Evolutionary conservation across 192 early-diverging fungal genomes (phyloP).

Genomic region (Coemansia sp.): DNA sequence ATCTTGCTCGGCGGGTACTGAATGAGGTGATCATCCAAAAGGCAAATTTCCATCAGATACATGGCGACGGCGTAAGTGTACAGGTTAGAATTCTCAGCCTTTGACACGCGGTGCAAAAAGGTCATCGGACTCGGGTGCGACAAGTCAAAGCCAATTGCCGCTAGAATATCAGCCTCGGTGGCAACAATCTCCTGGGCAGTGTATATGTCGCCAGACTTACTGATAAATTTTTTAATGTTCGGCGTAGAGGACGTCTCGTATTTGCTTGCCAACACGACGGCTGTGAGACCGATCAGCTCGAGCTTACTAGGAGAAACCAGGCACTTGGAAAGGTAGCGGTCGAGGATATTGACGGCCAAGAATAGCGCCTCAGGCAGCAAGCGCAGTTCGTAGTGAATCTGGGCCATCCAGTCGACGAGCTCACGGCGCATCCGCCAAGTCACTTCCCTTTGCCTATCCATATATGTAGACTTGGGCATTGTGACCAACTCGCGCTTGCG

Average conservation of each 20-base stretch:
- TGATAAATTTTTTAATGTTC: conserved; percentile 81
- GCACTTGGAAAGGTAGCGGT: conserved; percentile 91
- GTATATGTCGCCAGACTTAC: conserved; percentile 80
- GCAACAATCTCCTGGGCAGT: conserved; percentile 83
- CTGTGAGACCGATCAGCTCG: conserved; percentile 91
- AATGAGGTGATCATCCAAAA: conserved; percentile 85
- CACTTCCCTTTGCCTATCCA: too few relatives aligned
- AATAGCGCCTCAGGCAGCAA: conserved; percentile 94
- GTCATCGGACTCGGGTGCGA: conserved; percentile 67
- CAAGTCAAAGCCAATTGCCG: conserved; percentile 84
- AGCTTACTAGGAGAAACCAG: conserved; percentile 83
- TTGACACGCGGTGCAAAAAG: conserved; percentile 70
- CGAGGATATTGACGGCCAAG: conserved; percentile 91
- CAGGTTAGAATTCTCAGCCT: conserved; percentile 88
- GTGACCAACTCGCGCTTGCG: too few relatives aligned
- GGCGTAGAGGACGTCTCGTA: conserved; percentile 93
- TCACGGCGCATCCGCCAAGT: conserved; percentile 84
- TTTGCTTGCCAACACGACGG: conserved; percentile 90
- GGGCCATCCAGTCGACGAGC: conserved; percentile 93
- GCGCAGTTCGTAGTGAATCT: conserved; percentile 89
- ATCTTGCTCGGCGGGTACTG: conserved; percentile 68
- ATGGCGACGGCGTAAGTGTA: conserved; percentile 92
- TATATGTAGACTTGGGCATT: too few relatives aligned
- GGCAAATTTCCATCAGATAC: conserved; percentile 93
- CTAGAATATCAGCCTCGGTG: conserved; percentile 91